Evolutionary conservation across 352 stramenopile genomes (phyloP), one percentile per base, ranked within the genome.

Genomic region (Phytopythium oedochilum): DNA sequence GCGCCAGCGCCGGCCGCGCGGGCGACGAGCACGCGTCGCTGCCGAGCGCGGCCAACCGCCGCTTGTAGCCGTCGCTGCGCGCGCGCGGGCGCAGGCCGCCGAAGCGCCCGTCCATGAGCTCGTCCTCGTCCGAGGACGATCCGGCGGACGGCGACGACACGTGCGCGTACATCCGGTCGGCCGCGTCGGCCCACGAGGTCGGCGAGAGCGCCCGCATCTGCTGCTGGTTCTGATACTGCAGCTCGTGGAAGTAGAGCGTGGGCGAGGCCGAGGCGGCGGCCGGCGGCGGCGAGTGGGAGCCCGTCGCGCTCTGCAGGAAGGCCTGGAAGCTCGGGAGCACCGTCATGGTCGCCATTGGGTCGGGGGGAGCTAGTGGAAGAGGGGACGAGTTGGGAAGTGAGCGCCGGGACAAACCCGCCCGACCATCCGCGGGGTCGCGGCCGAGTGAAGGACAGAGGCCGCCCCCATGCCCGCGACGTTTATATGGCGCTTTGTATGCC

Each of bases 241-340:
- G 29, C 11, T 25, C 8, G 22, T 38, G 25, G 38, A n/a, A 47
- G 31, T 17, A 47, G 36, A 38, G 31, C 10, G 38, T 5, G 38
- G 26, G 32, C 53, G 58, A 39, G 49, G 59, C 22, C 28, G 50
- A 44, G 17, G 53, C 35, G 47, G 57, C 63, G 28, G 17, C 38
- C 36, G 35, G 31, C 44, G 9, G 54, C 46, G 53, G 70, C 49
- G 32, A 70, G 61, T 55, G 68, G 29, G 39, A 49, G 29, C 63
- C 63, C 28, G 60, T 59, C 22, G 75, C 65, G 44, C 63, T 78
- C 55, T 73, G 63, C 34, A 86, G 53, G 62, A 86, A 86, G 22
- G 65, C 66, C 56, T 86, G 70, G 62, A 86, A 86, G 54, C 68
- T 82, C 25, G 75, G 75, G 32, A 86, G 59, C 25, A 80, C 50